Base-by-base conservation (phyloP, 352 stramenopile genomes). In the Globisporangium takayamanum region DNA sequence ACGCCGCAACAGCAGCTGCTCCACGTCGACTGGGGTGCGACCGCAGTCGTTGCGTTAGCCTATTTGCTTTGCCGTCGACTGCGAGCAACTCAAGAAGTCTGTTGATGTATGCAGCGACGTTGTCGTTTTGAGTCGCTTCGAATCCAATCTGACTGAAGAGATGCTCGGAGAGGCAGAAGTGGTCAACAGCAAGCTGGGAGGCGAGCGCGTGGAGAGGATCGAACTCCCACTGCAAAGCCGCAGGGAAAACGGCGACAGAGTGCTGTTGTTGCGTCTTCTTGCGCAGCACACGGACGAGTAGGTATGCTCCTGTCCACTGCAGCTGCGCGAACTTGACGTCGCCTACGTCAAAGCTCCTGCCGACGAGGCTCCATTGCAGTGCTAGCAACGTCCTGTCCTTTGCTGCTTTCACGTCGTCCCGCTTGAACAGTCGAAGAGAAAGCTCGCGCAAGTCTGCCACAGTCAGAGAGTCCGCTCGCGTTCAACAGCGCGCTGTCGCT, bases 401-500 rank as follows among this genome's bases (percentile, higher is more conserved):
- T 8, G 8, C 12, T 3, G 48, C 3, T 28, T 39, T 53, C 0
- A 20, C 25, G 11, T 18, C 12, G 14, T 52, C 22, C 1, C 25
- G 25, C 47, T 20, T 7, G 5, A 33, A 52, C 1, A 39, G 47
- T 0, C 25, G 25, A 5, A 3, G 4, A 0, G 14, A 22, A 4
- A 52, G 0, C 47, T 52, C 47, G 10, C 25, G 7, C 47, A 52
- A 16, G 8, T 52, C 47, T 3, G 11, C 37, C 18, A 39, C 0
- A 1, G 10, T 57, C 53, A 57, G 22, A 22, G 22, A 22, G 14
- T n/a, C 52, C 52, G 2, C 28, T 56, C 50, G 52, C 52, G 3
- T 57, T 57, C 42, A 57, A 50, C 37, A 57, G 52, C n/a, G 37
- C 52, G 12, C 18, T 57, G 33, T 30, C 52, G 26, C 37, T 49